phyloP scores from a whole-genome alignment of 805 yeast species.

The Hanseniaspora osmophila region DNA sequence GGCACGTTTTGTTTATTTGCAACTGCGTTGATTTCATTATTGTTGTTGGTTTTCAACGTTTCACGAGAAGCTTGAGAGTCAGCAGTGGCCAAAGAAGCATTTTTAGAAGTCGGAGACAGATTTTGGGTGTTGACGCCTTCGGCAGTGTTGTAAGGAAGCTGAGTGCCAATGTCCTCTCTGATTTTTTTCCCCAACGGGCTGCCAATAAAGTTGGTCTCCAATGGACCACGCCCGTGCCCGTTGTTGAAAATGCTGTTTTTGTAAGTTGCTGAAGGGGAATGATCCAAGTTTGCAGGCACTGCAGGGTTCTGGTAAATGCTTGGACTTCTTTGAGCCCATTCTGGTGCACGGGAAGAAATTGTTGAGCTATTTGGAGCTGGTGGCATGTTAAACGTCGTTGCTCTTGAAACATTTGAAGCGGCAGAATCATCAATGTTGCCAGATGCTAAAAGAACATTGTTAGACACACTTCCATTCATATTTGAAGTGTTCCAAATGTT shows the following conservation, averaged over 20 bases:
- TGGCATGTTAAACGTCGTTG: neutral
- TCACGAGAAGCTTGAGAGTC: no score
- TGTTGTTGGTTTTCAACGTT: no score
- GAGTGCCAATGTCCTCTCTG: neutral
- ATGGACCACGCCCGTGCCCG: neutral
- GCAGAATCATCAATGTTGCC: no score
- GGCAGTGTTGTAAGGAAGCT: neutral
- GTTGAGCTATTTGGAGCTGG: neutral
- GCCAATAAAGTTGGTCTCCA: neutral
- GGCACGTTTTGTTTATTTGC: slow-evolving; percentile 8
- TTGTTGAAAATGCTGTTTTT: neutral
- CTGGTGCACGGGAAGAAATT: neutral
- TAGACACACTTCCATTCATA: neutral
- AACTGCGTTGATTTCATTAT: no score
- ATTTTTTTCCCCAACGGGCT: neutral
- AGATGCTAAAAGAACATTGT: no score
- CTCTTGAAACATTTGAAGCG: no score
- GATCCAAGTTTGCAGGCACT: neutral
- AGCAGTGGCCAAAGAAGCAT: no score
- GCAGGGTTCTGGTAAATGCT: neutral
- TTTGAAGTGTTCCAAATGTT: slow-evolving; percentile 2
- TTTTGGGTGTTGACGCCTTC: neutral
- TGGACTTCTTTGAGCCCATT: neutral
- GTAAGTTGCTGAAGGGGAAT: neutral
- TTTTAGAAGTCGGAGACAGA: neutral